phyloP scores from a whole-genome alignment of 305 asterid genomes.

The Rubia peregrina region DNA sequence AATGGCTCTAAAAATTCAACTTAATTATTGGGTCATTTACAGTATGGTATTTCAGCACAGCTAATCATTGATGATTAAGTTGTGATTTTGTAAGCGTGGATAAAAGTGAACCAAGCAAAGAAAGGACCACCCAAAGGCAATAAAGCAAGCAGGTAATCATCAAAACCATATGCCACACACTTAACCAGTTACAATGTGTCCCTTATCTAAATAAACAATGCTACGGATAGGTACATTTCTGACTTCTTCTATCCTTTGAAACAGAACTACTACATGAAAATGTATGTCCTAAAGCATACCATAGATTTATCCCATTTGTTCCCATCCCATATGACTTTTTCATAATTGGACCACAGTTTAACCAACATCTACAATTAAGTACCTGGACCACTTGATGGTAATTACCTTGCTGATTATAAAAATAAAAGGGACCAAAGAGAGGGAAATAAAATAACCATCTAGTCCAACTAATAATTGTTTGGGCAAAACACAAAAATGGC shows the following conservation, averaged over 20 bases:
- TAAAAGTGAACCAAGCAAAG: slow-evolving; percentile 20
- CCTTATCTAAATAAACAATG: background rate
- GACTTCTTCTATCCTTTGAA: slow-evolving; percentile 7
- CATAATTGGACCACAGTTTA: slow-evolving; percentile 33
- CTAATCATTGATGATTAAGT: slow-evolving; percentile 11
- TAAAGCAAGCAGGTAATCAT: slow-evolving; percentile 26
- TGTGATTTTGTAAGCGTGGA: slow-evolving; percentile 1
- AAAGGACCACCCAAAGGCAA: slow-evolving; percentile 37
- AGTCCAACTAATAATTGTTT: slow-evolving; percentile 2
- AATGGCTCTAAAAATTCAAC: background rate
- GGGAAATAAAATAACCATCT: slow-evolving; percentile 13
- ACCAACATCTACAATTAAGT: slow-evolving; percentile 29
- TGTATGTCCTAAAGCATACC: slow-evolving; percentile 20
- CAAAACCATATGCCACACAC: slow-evolving; percentile 23
- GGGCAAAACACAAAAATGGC: background rate
- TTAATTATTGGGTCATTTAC: background rate
- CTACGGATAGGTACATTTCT: slow-evolving; percentile 11
- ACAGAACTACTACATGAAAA: slow-evolving; percentile 19
- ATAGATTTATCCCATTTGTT: slow-evolving; percentile 22
- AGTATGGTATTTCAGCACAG: background rate
- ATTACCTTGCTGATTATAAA: slow-evolving; percentile 10
- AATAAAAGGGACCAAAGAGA: slow-evolving; percentile 1
- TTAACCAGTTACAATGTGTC: slow-evolving; percentile 16
- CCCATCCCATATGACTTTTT: slow-evolving; percentile 25
- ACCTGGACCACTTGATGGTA: slow-evolving; percentile 31